Conservation (phyloP, 306 rosid genomes). For the Corylus americana region DNA sequence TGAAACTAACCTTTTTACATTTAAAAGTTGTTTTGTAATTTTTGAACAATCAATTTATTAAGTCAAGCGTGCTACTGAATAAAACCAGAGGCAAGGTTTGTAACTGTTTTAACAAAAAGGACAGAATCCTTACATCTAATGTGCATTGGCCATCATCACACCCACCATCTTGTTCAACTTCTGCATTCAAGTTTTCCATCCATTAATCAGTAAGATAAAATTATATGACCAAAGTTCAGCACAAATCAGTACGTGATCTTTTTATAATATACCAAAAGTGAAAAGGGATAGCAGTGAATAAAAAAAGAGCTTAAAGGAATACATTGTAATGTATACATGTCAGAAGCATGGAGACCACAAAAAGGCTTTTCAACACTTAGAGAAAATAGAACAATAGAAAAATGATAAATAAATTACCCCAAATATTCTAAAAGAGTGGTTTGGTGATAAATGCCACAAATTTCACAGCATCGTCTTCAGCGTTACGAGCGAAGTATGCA, state of each 20-base stretch:
- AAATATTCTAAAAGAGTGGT: neutral
- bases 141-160: constrained; percentile 11
- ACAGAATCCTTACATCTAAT: constrained; percentile 33
- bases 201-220: constrained; percentile 15
- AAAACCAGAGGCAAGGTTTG: neutral
- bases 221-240: constrained; percentile 10
- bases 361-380: neutral
- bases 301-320: constrained; percentile 9
- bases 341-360: constrained; percentile 24
- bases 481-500: neutral
- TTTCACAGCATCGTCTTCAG: neutral
- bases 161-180: constrained; percentile 24
- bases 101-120: neutral
- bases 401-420: neutral
- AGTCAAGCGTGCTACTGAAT: neutral
- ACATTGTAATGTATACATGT: neutral
- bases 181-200: constrained; percentile 23
- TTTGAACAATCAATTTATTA: no score
- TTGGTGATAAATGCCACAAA: neutral
- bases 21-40: no score
- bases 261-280: constrained; percentile 2
- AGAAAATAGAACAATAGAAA: neutral
- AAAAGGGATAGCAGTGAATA: neutral
- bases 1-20: no score
- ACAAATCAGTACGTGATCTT: constrained; percentile 9